phyloP scores from a whole-genome alignment of 2,329 filamentous ascomycete species.

The Neofusicoccum sp. region DNA sequence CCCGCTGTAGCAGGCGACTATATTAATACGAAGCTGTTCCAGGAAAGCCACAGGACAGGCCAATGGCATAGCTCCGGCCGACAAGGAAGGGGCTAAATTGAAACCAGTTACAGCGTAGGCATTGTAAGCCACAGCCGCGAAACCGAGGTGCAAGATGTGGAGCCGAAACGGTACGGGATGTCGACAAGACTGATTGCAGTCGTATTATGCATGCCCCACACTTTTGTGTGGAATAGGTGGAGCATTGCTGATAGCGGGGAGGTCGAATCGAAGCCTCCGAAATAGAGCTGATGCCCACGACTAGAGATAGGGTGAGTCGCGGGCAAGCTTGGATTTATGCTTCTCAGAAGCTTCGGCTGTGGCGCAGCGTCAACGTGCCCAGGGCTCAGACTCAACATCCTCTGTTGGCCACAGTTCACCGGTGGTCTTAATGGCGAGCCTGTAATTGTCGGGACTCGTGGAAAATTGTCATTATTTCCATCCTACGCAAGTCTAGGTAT shows the following conservation, averaged over 20 bases:
- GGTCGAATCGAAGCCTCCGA: neutral
- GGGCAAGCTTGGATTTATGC: neutral
- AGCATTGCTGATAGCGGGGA: neutral
- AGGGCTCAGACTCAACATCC: neutral
- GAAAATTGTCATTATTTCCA: neutral
- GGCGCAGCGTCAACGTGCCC: neutral
- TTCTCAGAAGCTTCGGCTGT: neutral
- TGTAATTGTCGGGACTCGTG: neutral
- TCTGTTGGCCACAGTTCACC: too few relatives aligned
- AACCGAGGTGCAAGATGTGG: neutral
- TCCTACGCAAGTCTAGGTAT: constrained; percentile 5
- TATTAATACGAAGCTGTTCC: too few relatives aligned
- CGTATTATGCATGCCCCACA: neutral
- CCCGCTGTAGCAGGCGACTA: too few relatives aligned
- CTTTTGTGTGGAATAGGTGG: neutral
- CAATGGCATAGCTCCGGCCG: too few relatives aligned
- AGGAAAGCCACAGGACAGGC: too few relatives aligned
- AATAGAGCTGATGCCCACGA: neutral
- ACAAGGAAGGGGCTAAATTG: too few relatives aligned
- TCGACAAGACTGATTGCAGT: neutral
- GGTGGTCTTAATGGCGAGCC: neutral
- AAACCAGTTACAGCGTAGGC: neutral
- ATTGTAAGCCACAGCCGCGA: neutral
- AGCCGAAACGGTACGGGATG: neutral
- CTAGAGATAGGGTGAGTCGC: neutral